A percentile compares a stretch with the other conserved stretches of the same genome.
Conservation (phyloP, 306 rosid species). For the Luffa aegyptiaca region DNA sequence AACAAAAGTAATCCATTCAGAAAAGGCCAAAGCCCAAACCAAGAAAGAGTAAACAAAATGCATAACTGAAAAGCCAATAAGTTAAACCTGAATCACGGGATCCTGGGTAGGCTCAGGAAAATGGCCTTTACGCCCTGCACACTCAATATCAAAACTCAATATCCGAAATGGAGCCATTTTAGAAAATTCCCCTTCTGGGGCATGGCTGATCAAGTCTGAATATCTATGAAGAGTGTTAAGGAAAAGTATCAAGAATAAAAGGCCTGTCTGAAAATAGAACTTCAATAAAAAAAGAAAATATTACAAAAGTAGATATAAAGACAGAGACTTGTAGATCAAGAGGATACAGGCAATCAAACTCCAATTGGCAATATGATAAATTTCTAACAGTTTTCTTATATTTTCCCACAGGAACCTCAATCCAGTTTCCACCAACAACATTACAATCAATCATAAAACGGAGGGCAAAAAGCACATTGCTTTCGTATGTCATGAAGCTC, state of each 20-base stretch:
- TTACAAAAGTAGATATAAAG: background rate
- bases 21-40: background rate
- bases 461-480: conserved; percentile 97
- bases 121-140: conserved; percentile 99
- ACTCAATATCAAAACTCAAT: conserved; percentile 96
- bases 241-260: background rate
- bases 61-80: background rate
- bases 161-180: conserved; percentile 99
- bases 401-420: conserved; percentile 76
- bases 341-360: conserved; percentile 93
- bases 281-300: background rate
- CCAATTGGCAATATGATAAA: conserved; percentile 74
- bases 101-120: conserved; percentile 94
- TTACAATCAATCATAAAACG: conserved; percentile 93
- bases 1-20: background rate
- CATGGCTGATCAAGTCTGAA: conserved; percentile 80
- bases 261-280: background rate
- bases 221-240: conserved; percentile 59
- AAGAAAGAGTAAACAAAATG: background rate
- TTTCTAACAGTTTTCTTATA: conserved; percentile 43
- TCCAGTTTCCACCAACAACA: conserved; percentile 97
- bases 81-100: conserved; percentile 89
- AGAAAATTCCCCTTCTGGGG: conserved; percentile 87
- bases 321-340: background rate
- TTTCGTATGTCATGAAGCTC: conserved; percentile 87